These are phyloP conservation scores for Ogataea nonfermentans DNA, from an alignment of 805 yeast species.

Conservation along the genomic window DNA sequence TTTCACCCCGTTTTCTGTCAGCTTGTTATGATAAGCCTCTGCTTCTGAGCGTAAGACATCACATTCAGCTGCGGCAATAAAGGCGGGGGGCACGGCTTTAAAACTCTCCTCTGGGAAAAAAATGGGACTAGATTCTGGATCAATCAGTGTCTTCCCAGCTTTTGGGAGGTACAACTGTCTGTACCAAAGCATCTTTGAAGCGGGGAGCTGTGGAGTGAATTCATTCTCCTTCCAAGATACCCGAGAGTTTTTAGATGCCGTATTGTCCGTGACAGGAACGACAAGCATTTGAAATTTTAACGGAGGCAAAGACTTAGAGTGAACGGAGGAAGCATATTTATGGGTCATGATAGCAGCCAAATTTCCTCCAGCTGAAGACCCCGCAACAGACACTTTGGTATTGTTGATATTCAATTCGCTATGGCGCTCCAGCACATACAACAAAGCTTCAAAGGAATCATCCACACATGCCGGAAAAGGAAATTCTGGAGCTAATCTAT, in stretches of 20 bases:
- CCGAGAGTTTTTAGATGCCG: slow-evolving; percentile 37
- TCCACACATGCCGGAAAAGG: slow-evolving; percentile 49
- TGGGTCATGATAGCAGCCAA: slow-evolving; percentile 37
- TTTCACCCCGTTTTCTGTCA: slow-evolving; percentile 36
- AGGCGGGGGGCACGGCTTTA: slow-evolving; percentile 39
- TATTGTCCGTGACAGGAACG: slow-evolving; percentile 45
- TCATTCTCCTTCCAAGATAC: slow-evolving; percentile 40
- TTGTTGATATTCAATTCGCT: slow-evolving; percentile 31
- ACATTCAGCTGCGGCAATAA: slow-evolving; percentile 42
- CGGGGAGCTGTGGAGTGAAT: slow-evolving; percentile 43
- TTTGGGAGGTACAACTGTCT: slow-evolving; percentile 41
- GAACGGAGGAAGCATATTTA: slow-evolving; percentile 32
- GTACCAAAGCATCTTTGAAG: slow-evolving; percentile 46
- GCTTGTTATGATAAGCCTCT: slow-evolving; percentile 40
- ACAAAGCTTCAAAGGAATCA: slow-evolving; percentile 40
- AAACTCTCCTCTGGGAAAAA: slow-evolving; percentile 41
- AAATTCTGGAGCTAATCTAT: slow-evolving; percentile 48
- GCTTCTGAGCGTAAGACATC: slow-evolving; percentile 47
- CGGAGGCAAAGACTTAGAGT: slow-evolving; percentile 30
- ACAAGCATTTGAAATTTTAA: slow-evolving; percentile 40
- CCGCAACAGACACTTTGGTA: slow-evolving; percentile 40
- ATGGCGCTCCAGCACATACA: slow-evolving; percentile 32
- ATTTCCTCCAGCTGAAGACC: slow-evolving; percentile 48
- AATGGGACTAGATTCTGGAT: slow-evolving; percentile 40
- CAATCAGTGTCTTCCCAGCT: slow-evolving; percentile 36